Base-by-base conservation (phyloP, 2,329 filamentous ascomycete genomes). In the Gremmenia infestans region DNA sequence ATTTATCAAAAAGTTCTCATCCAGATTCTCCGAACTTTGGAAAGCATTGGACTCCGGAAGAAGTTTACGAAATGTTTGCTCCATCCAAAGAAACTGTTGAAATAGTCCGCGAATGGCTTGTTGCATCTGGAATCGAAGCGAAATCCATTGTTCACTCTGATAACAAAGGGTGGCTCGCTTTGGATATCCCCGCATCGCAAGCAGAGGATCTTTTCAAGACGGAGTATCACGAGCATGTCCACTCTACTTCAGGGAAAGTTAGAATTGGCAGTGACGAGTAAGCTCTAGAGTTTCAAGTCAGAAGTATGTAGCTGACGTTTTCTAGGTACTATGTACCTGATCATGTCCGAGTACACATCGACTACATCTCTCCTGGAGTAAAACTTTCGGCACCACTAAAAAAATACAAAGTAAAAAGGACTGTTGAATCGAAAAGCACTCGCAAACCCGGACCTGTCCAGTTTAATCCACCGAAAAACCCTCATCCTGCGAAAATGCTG, bases 281-380 rank as follows among this genome's bases (percentile, higher is more conserved):
- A 54, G 64, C 49, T 6, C 12, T 54, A 43, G 45, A 55, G 53
- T 47, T 36, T 5, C 11, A 50, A 5, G 19, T 37, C 8, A 19
- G 42, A 32, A 14, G 28, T 17, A 50, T 39, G 43, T 50, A 14
- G 19, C 47, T 37, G 9, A 52, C 42, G 17, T 23, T 22, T 40
- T 14, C n/a, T 39, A 67, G 67, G 65, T 63, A 72, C 63, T 72
- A 72, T 53, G 63, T 78, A 23, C 76, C 76, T 4, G 65, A 71
- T 14, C 65, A 73, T 51, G 52, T 78, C 25, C 65, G 70, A 50
- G 50, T 64, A 4, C 73, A 78, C 52, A 67, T 79, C 54, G 76
- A 78, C 64, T 78, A 76, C 62, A 72, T 78, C 46, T 75, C 72
- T 2, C 76, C 76, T 1, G 74, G 74, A 25, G 66, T 76, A 48